A percentile compares a stretch with the other conserved stretches of the same genome.
phyloP scores from a whole-genome alignment of 495 filamentous ascomycete species.

The Penicillium arizonense region DNA sequence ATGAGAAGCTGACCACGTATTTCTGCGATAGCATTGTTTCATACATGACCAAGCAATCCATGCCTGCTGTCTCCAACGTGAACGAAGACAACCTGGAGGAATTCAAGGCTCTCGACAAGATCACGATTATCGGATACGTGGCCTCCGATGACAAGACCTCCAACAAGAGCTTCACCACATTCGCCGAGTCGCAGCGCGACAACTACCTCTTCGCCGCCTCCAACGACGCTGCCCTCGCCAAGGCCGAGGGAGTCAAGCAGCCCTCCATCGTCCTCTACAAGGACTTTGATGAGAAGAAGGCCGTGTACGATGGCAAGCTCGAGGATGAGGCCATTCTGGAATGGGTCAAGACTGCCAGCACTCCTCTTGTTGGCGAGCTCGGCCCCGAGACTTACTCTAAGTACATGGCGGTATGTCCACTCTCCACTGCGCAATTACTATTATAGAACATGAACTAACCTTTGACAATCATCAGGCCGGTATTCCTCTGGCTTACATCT shows the following conservation, averaged over 20 bases:
- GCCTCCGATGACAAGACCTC: conserved; percentile 79
- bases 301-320: conserved; percentile 75
- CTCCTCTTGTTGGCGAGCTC: conserved; percentile 92
- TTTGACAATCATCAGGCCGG: conserved; percentile 55
- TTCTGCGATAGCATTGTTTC: conserved; percentile 71
- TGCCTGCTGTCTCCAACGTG: conserved; percentile 85
- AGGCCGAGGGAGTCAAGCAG: conserved; percentile 82
- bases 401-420: conserved; percentile 80
- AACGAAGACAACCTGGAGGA: conserved; percentile 80
- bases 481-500: conserved; percentile 95
- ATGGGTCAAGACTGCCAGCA: conserved; percentile 83
- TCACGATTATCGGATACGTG: conserved; percentile 89
- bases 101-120: conserved; percentile 97
- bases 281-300: conserved; percentile 95
- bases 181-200: conserved; percentile 84
- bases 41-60: conserved; percentile 98
- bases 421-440: neutral
- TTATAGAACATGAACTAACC: conserved; percentile 4
- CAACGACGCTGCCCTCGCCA: conserved; percentile 77
- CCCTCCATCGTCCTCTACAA: conserved; percentile 96
- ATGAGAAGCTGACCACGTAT: conserved; percentile 23
- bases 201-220: conserved; percentile 88
- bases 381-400: conserved; percentile 95
- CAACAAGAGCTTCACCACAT: conserved; percentile 72
- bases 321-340: conserved; percentile 70